Percentiles rank a stretch among this genome's conserved stretches.
phyloP scores from a whole-genome alignment of 2,329 filamentous ascomycete species.

The Epichloe typhina region DNA sequence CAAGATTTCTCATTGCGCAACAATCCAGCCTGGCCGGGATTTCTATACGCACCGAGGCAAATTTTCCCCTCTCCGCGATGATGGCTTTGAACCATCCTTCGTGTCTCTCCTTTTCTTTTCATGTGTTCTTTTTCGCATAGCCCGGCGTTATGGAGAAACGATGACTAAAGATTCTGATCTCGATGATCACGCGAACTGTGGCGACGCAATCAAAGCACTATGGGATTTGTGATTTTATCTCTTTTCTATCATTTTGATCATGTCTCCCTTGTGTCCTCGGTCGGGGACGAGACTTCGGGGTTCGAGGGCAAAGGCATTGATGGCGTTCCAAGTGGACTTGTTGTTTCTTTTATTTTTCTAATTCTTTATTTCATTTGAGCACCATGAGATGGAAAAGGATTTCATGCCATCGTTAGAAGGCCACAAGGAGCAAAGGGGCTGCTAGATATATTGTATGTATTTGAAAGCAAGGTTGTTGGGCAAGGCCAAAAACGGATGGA shows the following conservation, averaged over 20 bases:
- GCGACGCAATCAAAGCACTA: slow-evolving; percentile 2
- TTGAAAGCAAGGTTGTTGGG: not conserved
- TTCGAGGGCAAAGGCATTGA: not conserved
- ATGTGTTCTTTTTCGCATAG: slow-evolving; percentile 2
- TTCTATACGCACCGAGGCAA: not conserved
- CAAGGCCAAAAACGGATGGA: not conserved
- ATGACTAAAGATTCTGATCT: slow-evolving; percentile 2
- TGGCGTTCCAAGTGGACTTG: not conserved
- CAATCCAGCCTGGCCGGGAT: not conserved
- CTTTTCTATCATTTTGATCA: not conserved
- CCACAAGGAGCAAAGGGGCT: not conserved
- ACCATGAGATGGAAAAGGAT: not conserved
- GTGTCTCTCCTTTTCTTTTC: not conserved
- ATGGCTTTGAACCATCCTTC: not conserved
- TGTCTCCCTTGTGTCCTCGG: not conserved
- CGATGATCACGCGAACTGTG: slow-evolving; percentile 4
- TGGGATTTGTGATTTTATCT: not conserved
- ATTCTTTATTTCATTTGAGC: not conserved
- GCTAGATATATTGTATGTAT: not conserved
- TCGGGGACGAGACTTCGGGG: not conserved
- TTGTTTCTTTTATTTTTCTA: not conserved
- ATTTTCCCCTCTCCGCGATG: not conserved
- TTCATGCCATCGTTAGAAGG: not conserved
- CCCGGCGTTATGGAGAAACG: slow-evolving; percentile 5
- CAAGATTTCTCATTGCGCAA: not conserved